phyloP scores from a whole-genome alignment of 2,329 filamentous ascomycete species.

The Xylaria sp. region DNA sequence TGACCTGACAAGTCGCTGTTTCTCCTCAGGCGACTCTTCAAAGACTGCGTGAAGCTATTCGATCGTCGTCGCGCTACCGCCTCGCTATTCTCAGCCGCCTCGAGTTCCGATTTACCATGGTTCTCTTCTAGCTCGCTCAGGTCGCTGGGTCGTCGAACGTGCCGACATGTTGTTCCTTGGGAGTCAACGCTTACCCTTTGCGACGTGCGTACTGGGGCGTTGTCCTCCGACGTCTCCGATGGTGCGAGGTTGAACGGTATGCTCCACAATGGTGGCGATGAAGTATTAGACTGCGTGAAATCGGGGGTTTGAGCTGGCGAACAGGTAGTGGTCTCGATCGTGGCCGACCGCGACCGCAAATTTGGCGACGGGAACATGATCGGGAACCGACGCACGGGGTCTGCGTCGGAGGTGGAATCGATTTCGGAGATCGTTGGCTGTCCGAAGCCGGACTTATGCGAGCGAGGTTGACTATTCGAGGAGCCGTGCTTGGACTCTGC shows the following conservation, averaged over 20 bases:
- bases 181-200: constrained; percentile 48
- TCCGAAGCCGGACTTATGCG: constrained; percentile 53
- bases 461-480: constrained; percentile 48
- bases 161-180: constrained; percentile 36
- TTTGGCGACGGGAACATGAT: constrained; percentile 44
- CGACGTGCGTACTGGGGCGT: constrained; percentile 42
- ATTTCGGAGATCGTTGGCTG: constrained; percentile 57
- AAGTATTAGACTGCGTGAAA: constrained; percentile 37
- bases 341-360: constrained; percentile 40
- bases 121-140: constrained; percentile 55
- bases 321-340: constrained; percentile 30
- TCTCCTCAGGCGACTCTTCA: constrained; percentile 36
- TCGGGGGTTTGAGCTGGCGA: constrained; percentile 42
- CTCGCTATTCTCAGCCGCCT: constrained; percentile 41
- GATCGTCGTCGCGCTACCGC: constrained; percentile 51
- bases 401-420: constrained; percentile 56
- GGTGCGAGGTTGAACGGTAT: constrained; percentile 37
- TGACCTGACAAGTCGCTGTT: constrained; percentile 41
- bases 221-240: constrained; percentile 41
- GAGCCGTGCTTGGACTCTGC: constrained; percentile 52
- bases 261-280: constrained; percentile 42
- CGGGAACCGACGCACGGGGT: constrained; percentile 52
- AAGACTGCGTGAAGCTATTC: constrained; percentile 38
- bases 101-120: constrained; percentile 54
- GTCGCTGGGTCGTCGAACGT: constrained; percentile 57